Percentiles rank a stretch among this genome's conserved stretches.
These are phyloP conservation scores for Pestalotiopsis sp. DNA, from an alignment of 2,329 filamentous ascomycete genomes.

Conservation along the genomic window DNA sequence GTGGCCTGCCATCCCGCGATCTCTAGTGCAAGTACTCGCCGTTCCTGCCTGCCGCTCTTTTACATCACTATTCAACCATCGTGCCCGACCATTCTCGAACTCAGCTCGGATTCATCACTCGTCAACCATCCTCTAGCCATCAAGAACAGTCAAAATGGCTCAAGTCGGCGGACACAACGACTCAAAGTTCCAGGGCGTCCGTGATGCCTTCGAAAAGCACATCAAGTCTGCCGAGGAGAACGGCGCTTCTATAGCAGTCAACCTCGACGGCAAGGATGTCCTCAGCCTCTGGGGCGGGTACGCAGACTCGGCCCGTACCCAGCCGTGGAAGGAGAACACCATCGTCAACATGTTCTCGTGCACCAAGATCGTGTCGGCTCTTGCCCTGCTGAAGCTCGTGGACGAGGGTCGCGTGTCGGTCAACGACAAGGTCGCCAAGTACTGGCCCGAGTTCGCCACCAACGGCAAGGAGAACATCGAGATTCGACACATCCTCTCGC, in stretches of 20 bases:
- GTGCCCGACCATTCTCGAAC: not conserved
- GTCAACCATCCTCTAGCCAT: not conserved
- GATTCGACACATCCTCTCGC: constrained; percentile 41
- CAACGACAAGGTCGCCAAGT: constrained; percentile 38
- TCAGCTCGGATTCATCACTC: not conserved
- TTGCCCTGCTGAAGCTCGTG: constrained; percentile 39
- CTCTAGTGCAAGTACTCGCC: not conserved
- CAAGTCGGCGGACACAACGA: constrained; percentile 39
- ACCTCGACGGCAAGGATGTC: constrained; percentile 39
- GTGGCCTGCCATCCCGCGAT: not conserved
- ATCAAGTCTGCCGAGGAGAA: constrained; percentile 41
- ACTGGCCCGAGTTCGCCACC: constrained; percentile 48
- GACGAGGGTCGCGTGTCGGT: constrained; percentile 38
- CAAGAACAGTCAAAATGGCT: constrained; percentile 13
- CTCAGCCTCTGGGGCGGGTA: constrained; percentile 45
- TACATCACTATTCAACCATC: not conserved
- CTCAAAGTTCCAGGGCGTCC: constrained; percentile 37
- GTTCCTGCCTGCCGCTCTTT: not conserved
- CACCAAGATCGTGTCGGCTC: constrained; percentile 38
- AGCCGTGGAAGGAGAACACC: constrained; percentile 40
- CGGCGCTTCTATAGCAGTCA: constrained; percentile 43
- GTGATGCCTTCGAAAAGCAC: constrained; percentile 34
- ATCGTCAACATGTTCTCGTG: constrained; percentile 40
- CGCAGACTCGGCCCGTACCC: constrained; percentile 29
- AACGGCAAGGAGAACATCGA: constrained; percentile 41